A percentile compares a stretch with the other conserved stretches of the same genome.
These are phyloP conservation scores for Aschersonia sp. DNA, from an alignment of 2,329 filamentous ascomycete species.

Conservation along the genomic window DNA sequence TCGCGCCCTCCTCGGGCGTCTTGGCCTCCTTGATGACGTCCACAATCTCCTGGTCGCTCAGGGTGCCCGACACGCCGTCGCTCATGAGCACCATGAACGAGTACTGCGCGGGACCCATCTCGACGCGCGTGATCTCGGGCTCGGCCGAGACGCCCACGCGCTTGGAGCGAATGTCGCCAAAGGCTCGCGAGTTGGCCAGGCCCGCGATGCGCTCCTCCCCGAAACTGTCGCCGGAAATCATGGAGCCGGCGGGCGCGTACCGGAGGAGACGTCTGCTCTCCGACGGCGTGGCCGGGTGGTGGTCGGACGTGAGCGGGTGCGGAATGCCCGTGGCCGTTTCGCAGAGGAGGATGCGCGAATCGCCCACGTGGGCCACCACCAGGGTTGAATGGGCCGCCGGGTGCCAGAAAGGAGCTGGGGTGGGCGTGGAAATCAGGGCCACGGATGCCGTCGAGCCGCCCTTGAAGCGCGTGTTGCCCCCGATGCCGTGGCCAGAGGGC, in stretches of 20 bases:
- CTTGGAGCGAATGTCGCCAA: constrained; percentile 85
- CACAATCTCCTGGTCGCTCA: constrained; percentile 89
- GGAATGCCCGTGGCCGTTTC: constrained; percentile 70
- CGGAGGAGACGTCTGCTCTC: constrained; percentile 74
- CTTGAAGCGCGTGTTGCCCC: constrained; percentile 66
- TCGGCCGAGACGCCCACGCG: constrained; percentile 89
- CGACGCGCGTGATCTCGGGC: constrained; percentile 69
- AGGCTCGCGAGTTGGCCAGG: constrained; percentile 83
- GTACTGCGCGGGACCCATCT: constrained; percentile 72
- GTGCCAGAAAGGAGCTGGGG: constrained; percentile 88
- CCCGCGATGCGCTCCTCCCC: constrained; percentile 92
- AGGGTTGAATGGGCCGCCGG: constrained; percentile 73
- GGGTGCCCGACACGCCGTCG: constrained; percentile 75
- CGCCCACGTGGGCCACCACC: constrained; percentile 80
- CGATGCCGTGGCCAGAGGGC: constrained; percentile 48
- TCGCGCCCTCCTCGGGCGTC: constrained; percentile 76
- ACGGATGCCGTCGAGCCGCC: constrained; percentile 88
- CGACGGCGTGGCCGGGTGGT: constrained; percentile 77
- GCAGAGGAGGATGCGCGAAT: constrained; percentile 82
- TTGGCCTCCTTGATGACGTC: constrained; percentile 88
- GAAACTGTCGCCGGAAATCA: constrained; percentile 82
- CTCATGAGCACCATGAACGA: constrained; percentile 78
- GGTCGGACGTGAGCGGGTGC: constrained; percentile 72
- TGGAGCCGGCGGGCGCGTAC: constrained; percentile 60
- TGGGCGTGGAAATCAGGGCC: constrained; percentile 82